Percentiles rank a stretch among this genome's conserved stretches.
These are phyloP conservation scores for Aspergillus proliferans DNA, from an alignment of 2,329 filamentous ascomycete genomes.

Conservation along the genomic window DNA sequence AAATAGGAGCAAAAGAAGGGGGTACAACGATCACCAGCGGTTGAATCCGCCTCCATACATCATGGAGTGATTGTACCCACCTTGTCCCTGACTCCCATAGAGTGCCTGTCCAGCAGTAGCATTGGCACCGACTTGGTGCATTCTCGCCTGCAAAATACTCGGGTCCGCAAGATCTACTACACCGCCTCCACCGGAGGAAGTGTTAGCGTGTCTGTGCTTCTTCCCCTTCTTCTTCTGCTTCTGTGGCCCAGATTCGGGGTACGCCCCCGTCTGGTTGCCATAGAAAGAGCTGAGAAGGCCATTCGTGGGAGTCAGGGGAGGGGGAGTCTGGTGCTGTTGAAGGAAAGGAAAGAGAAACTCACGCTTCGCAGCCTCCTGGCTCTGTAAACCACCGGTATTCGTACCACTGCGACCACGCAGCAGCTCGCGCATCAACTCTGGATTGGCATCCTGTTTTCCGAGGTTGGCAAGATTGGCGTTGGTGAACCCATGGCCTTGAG, in stretches of 20 bases:
- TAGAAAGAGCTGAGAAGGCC: conserved; percentile 88
- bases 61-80: conserved; percentile 82
- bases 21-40: conserved; percentile 54
- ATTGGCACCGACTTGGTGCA: conserved; percentile 83
- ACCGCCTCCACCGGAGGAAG: conserved; percentile 99
- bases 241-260: conserved; percentile 79
- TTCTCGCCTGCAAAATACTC: conserved; percentile 97
- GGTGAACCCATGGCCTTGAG: conserved; percentile 79
- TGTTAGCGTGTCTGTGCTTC: conserved; percentile 99
- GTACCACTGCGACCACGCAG: conserved; percentile 61
- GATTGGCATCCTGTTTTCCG: conserved; percentile 64
- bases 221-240: conserved; percentile 99
- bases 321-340: conserved; percentile 79
- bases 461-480: conserved; percentile 48
- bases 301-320: conserved; percentile 85
- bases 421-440: conserved; percentile 75
- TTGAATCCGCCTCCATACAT: conserved; percentile 68
- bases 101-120: conserved; percentile 70
- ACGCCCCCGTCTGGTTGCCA: conserved; percentile 75
- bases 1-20: conserved; percentile 14
- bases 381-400: conserved; percentile 59
- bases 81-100: conserved; percentile 79
- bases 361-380: conserved; percentile 89
- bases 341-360: conserved; percentile 95
- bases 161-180: conserved; percentile 99